phyloP scores from a whole-genome alignment of 202 grass and related monocot genomes.

The Saccharum hybrid region DNA sequence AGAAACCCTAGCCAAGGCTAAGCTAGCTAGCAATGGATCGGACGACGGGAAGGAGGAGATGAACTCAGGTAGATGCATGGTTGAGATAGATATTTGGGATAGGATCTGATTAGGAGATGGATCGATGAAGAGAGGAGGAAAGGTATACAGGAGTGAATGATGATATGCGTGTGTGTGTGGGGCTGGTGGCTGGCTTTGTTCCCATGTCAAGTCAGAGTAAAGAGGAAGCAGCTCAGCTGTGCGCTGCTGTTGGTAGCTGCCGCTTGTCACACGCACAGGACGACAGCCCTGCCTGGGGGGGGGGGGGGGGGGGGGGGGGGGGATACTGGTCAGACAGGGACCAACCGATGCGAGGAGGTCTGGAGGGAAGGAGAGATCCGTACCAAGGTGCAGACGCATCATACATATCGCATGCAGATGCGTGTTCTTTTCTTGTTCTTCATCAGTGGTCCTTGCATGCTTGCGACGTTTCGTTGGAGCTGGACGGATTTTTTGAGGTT shows the following conservation, averaged over 20 bases:
- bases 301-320: too few species aligned
- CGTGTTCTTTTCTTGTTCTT: constrained; percentile 28
- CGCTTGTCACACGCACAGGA: constrained; percentile 18
- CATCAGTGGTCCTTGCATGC: background rate
- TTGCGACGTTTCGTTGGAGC: too few species aligned
- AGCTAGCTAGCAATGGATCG: background rate
- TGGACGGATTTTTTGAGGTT: constrained; percentile 39
- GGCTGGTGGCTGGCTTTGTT: constrained; percentile 73
- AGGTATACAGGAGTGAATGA: constrained; percentile 34
- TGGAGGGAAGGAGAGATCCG: background rate
- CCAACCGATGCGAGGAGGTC: background rate
- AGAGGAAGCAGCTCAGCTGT: constrained; percentile 46
- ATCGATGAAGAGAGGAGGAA: constrained; percentile 21
- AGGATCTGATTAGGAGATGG: background rate
- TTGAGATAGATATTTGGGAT: background rate
- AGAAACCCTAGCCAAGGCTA: constrained; percentile 49
- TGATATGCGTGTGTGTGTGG: constrained; percentile 25
- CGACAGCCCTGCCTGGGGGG: background rate
- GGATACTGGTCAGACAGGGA: constrained; percentile 3
- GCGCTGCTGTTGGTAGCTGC: constrained; percentile 32
- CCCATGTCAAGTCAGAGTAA: constrained; percentile 69
- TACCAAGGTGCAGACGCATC: constrained; percentile 9
- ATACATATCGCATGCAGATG: constrained; percentile 44
- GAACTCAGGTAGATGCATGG: constrained; percentile 2
- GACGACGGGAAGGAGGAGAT: background rate